Conservation (phyloP, 257 asterid genomes). For the Echites panduratus region DNA sequence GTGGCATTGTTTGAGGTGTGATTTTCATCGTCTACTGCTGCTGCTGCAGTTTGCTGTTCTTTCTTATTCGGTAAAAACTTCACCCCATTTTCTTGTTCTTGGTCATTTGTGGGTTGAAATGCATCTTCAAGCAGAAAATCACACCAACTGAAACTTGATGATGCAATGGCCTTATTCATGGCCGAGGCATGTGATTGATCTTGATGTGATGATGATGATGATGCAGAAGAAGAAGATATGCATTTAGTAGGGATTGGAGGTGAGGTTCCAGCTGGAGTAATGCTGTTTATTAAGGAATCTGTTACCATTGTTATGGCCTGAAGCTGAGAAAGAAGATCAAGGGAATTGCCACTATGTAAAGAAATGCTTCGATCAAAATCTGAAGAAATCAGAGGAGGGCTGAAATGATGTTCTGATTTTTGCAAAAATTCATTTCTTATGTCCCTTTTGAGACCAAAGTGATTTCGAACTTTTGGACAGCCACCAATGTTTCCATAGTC, state of each 20-base stretch:
- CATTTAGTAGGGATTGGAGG: slow-evolving; percentile 18
- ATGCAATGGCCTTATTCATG: slow-evolving; percentile 26
- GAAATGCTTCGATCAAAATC: slow-evolving; percentile 14
- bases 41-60: not conserved
- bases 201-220: slow-evolving; percentile 21
- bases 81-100: slow-evolving; percentile 20
- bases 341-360: slow-evolving; percentile 11
- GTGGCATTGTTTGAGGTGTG: slow-evolving; percentile 7
- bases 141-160: slow-evolving; percentile 57
- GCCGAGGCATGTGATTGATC: slow-evolving; percentile 23
- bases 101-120: slow-evolving; percentile 11
- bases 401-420: slow-evolving; percentile 23
- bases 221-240: slow-evolving; percentile 29
- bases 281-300: slow-evolving; percentile 32
- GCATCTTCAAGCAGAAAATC: slow-evolving; percentile 77
- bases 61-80: slow-evolving; percentile 3
- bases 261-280: not conserved
- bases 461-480: slow-evolving; percentile 44
- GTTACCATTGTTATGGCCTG: slow-evolving; percentile 56
- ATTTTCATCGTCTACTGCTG: slow-evolving; percentile 15
- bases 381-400: slow-evolving; percentile 12
- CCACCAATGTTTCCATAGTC: slow-evolving; percentile 86
- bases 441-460: slow-evolving; percentile 42
- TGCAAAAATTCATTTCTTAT: slow-evolving; percentile 30
- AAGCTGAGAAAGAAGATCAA: slow-evolving; percentile 56